Conservation (phyloP, 2,329 filamentous ascomycete genomes). For the Periconia sp. region DNA sequence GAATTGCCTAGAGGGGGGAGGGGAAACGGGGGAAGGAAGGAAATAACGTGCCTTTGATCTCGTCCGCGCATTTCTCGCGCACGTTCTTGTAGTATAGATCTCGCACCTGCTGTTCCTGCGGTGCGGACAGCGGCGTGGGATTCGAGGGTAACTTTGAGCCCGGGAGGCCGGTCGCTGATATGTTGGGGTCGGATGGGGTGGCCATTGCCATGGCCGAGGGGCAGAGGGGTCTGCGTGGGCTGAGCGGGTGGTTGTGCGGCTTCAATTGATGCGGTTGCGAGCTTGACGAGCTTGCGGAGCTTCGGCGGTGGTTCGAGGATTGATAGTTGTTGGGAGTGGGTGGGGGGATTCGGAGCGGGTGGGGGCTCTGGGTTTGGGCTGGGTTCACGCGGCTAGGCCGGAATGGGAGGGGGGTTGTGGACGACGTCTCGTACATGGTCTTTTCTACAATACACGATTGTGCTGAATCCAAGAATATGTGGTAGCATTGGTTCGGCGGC, state of each 20-base stretch:
- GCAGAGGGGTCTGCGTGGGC: conserved; percentile 1
- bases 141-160: conserved; percentile 29
- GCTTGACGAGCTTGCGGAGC: conserved; percentile 12
- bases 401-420: background rate
- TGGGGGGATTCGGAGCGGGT: conserved; percentile 80
- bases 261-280: conserved; percentile 4
- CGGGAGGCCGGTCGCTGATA: conserved; percentile 14
- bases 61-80: conserved; percentile 77
- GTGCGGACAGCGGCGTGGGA: conserved; percentile 77
- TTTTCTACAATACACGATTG: too few relatives aligned
- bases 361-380: background rate
- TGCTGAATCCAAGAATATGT: too few relatives aligned
- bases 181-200: conserved; percentile 16
- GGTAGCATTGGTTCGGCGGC: too few relatives aligned
- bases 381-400: too few relatives aligned
- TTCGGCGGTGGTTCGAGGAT: conserved; percentile 39
- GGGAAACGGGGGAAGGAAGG: background rate
- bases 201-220: conserved; percentile 22
- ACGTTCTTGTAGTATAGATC: conserved; percentile 80
- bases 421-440: too few relatives aligned
- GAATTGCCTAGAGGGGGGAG: background rate
- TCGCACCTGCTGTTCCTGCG: conserved; percentile 71
- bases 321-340: conserved; percentile 31
- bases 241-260: conserved; percentile 2
- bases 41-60: conserved; percentile 53